A percentile compares a stretch with the other conserved stretches of the same genome.
phyloP scores from a whole-genome alignment of 768 basidiomycete species.

The Lanmaoa pseudosensibilis region DNA sequence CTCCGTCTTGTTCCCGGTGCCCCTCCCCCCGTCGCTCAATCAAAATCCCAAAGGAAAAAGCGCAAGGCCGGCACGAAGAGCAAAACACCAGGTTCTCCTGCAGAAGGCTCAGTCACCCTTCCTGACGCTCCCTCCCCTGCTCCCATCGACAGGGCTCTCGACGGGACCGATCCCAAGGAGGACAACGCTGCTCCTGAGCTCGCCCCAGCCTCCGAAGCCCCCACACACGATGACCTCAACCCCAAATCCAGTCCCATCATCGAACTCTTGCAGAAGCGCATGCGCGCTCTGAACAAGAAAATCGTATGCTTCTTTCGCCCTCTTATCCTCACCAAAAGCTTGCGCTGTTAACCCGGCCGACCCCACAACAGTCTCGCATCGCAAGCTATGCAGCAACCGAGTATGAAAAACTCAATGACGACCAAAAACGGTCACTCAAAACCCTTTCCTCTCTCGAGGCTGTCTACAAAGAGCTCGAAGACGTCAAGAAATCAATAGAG shows the following conservation, averaged over 20 bases:
- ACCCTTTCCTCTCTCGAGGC: constrained; percentile 77
- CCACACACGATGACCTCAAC: constrained; percentile 43
- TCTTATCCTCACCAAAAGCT: background rate
- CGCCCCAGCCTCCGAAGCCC: constrained; percentile 41
- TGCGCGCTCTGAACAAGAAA: constrained; percentile 79
- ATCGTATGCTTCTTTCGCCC: constrained; percentile 53
- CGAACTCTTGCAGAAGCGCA: constrained; percentile 76
- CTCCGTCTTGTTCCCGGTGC: constrained; percentile 76
- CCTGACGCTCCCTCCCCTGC: constrained; percentile 48
- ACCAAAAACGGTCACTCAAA: constrained; percentile 75
- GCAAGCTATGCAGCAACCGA: constrained; percentile 67
- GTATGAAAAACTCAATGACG: constrained; percentile 77
- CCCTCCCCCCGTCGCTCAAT: constrained; percentile 55
- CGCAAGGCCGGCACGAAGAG: constrained; percentile 56
- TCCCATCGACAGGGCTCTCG: constrained; percentile 51
- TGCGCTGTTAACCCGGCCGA: constrained; percentile 10
- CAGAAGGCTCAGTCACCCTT: constrained; percentile 37
- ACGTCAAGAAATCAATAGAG: constrained; percentile 83
- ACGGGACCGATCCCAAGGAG: constrained; percentile 47
- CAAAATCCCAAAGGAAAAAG: constrained; percentile 70
- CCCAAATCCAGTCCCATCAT: constrained; percentile 67
- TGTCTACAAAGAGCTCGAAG: constrained; percentile 76
- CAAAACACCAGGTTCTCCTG: constrained; percentile 48
- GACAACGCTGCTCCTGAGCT: constrained; percentile 47
- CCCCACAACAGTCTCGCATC: constrained; percentile 60